Evolutionary conservation across 169 alveolate species (phyloP), one percentile per base, ranked within the genome.

Genomic region (Neospora caninum): DNA sequence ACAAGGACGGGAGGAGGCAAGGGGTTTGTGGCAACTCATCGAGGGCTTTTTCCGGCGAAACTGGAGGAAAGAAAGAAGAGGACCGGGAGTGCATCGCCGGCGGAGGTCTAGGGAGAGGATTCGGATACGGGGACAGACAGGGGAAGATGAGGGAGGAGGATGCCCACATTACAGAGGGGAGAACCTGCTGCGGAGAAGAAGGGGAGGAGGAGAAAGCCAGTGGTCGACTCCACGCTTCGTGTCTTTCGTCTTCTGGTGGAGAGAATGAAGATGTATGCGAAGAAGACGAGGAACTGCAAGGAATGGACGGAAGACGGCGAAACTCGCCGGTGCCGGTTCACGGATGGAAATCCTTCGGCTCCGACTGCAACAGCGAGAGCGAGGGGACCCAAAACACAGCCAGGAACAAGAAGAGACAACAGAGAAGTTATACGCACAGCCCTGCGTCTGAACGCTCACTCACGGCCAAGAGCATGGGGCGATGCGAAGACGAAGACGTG

Each of bases 381-480:
- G 95, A 93, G 88, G 95, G 96, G 69, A n/a, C 31, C 82, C 34
- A 34, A 34, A 31, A 34, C 91, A 36, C 88, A 80, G 29, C 91
- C 86, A 58, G 80, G 69, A 34, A 93, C 93, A 88, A 92, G 91
- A 82, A 88, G 93, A 53, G 82, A 95, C 64, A 80, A 92, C 64
- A 80, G 93, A 16, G 82, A 88, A 53, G 91, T 82, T 93, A 16
- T 41, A 20, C 22, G 45, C 45, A 34, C 39, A 45, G 20, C 53
- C 80, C 9, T 54, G 69, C n/a, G 45, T 38, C 70, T 22, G 53
- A 45, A 27, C 2, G 39, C 91, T 31, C 45, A 7, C 27, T 38
- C 29, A 7, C 58, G 20, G 31, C 0, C 34, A 22, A n/a, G 39
- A 36, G 73, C 42, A 38, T 0, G 25, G 31, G 2, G 43, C n/a